Evolutionary conservation across 2,329 filamentous ascomycete genomes (phyloP).

Genomic region (Colletotrichum truncatum): DNA sequence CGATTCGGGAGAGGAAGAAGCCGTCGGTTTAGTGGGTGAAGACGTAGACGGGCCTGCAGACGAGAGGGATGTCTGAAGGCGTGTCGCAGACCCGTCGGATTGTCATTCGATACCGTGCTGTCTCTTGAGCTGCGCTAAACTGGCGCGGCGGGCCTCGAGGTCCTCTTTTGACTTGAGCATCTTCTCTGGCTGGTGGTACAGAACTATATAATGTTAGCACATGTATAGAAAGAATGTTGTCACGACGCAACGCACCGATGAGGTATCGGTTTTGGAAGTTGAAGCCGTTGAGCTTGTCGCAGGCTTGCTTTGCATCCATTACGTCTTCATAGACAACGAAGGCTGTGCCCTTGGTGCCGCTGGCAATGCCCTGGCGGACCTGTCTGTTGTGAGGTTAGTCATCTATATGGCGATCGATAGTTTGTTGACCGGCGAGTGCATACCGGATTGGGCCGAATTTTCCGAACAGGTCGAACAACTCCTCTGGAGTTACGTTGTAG

Average conservation of each 20-base stretch:
- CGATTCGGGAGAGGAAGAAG: constrained; percentile 44
- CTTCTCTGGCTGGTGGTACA: constrained; percentile 74
- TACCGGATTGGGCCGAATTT: constrained; percentile 97
- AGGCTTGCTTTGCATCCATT: constrained; percentile 97
- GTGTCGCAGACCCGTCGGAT: constrained; percentile 73
- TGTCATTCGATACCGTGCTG: constrained; percentile 99
- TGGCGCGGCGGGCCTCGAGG: constrained; percentile 91
- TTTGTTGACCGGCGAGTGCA: constrained; percentile 43
- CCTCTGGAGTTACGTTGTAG: constrained; percentile 98
- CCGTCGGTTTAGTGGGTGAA: constrained; percentile 47
- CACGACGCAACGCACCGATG: constrained; percentile 74
- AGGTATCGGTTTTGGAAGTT: constrained; percentile 99
- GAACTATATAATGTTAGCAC: constrained; percentile 50
- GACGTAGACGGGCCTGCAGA: constrained; percentile 70
- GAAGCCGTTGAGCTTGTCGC: constrained; percentile 99
- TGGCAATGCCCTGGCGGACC: constrained; percentile 97
- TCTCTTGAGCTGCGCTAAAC: constrained; percentile 97
- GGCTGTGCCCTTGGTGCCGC: constrained; percentile 96
- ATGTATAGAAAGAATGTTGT: not conserved
- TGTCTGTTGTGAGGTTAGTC: constrained; percentile 68
- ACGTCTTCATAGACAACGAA: constrained; percentile 99
- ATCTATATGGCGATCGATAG: not conserved
- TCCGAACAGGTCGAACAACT: constrained; percentile 98
- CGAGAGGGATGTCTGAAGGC: constrained; percentile 54
- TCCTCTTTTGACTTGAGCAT: constrained; percentile 89